A percentile compares a stretch with the other conserved stretches of the same genome.
Evolutionary conservation across 2,329 filamentous ascomycete species (phyloP).

Genomic region (Verticillium dahliae): DNA sequence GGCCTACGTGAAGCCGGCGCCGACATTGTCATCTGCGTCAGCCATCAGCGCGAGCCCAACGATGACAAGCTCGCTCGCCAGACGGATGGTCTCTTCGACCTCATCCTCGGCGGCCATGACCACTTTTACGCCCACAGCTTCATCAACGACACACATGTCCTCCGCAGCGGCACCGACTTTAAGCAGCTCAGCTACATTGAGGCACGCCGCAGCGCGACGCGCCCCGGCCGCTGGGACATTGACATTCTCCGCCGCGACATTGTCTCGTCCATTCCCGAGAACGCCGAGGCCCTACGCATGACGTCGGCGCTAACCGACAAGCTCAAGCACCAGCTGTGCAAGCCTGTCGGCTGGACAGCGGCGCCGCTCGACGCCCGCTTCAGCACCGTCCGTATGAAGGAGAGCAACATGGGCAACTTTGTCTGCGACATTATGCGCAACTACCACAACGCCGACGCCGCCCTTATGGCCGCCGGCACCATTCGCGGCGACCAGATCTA

Average conservation of each 20-base stretch:
- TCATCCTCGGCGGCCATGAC: slow-evolving; percentile 84
- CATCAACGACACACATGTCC: slow-evolving; percentile 72
- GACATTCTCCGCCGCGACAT: slow-evolving; percentile 71
- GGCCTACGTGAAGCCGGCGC: slow-evolving; percentile 68
- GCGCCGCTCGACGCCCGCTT: slow-evolving; percentile 82
- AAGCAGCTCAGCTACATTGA: slow-evolving; percentile 89
- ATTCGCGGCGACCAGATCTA: slow-evolving; percentile 87
- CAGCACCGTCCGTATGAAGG: slow-evolving; percentile 67
- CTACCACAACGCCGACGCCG: slow-evolving; percentile 75
- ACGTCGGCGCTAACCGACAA: slow-evolving; percentile 65
- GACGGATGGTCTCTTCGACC: slow-evolving; percentile 68
- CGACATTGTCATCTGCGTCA: slow-evolving; percentile 75
- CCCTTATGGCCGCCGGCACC: slow-evolving; percentile 78
- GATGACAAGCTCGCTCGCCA: slow-evolving; percentile 79
- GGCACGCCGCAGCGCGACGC: slow-evolving; percentile 50
- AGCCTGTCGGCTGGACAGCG: slow-evolving; percentile 76
- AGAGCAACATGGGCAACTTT: slow-evolving; percentile 86
- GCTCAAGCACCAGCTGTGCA: slow-evolving; percentile 70
- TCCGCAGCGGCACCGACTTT: slow-evolving; percentile 88
- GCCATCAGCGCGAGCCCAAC: slow-evolving; percentile 83
- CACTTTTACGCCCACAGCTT: slow-evolving; percentile 78
- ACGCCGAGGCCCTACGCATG: slow-evolving; percentile 53
- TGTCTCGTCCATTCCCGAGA: slow-evolving; percentile 58
- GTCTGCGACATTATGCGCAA: slow-evolving; percentile 86
- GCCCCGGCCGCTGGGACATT: slow-evolving; percentile 62